phyloP scores from a whole-genome alignment of 106 monocot genomes.

The Hemerocallis citrina region DNA sequence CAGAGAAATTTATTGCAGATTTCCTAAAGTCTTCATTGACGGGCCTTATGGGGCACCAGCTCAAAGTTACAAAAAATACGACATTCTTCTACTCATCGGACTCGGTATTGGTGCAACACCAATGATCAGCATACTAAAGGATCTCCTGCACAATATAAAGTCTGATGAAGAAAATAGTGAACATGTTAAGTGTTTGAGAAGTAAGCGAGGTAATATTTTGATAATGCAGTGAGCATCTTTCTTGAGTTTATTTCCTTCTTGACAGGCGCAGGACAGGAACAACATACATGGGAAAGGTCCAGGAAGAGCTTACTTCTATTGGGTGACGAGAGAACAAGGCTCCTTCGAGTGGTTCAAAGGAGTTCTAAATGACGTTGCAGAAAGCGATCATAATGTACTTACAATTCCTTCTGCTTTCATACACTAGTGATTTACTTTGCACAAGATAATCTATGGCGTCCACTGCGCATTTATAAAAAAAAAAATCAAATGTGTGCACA shows the following conservation, averaged over 20 bases:
- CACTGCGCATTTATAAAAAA: neutral
- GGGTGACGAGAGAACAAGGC: slow-evolving; percentile 95
- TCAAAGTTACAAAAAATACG: slow-evolving; percentile 95
- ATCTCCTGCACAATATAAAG: slow-evolving; percentile 77
- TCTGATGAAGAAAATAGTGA: slow-evolving; percentile 30
- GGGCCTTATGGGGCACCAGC: slow-evolving; percentile 97
- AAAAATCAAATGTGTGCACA: too few species aligned
- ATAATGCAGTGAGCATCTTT: neutral
- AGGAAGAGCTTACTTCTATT: slow-evolving; percentile 88
- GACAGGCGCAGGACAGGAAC: slow-evolving; percentile 9
- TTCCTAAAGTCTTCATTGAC: slow-evolving; percentile 75
- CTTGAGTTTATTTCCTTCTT: neutral
- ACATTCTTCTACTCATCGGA: slow-evolving; percentile 82
- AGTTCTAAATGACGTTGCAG: slow-evolving; percentile 93
- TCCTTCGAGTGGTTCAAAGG: slow-evolving; percentile 98
- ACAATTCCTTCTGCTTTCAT: slow-evolving; percentile 3
- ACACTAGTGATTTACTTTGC: neutral
- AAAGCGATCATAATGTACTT: slow-evolving; percentile 59
- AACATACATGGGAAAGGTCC: slow-evolving; percentile 34
- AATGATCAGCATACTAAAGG: slow-evolving; percentile 91
- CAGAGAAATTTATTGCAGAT: slow-evolving; percentile 28
- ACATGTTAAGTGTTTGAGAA: neutral
- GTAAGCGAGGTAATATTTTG: neutral
- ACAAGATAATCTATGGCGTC: too few species aligned
- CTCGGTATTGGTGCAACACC: slow-evolving; percentile 98